phyloP scores from a whole-genome alignment of 345 rosid genomes.

The Boechera retrofracta region DNA sequence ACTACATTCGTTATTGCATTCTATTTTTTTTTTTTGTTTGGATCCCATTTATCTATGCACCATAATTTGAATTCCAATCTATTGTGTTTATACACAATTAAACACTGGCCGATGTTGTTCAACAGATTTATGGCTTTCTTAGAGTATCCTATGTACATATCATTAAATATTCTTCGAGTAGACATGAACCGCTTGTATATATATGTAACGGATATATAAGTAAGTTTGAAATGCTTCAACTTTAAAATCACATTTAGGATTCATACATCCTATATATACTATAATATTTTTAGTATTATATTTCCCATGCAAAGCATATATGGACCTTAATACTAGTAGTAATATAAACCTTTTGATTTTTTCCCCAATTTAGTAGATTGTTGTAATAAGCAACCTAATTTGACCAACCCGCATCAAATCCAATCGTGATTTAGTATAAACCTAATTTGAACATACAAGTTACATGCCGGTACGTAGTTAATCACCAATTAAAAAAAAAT shows the following conservation, averaged over 20 bases:
- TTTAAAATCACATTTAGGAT: not conserved
- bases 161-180: not conserved
- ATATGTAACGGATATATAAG: not conserved
- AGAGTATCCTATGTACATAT: conserved; percentile 7
- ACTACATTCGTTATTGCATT: conserved; percentile 24
- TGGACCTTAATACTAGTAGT: not conserved
- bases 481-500: not conserved
- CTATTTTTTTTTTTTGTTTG: not conserved
- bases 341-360: not conserved
- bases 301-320: not conserved
- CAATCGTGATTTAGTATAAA: not conserved
- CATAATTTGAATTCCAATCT: conserved; percentile 4
- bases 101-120: conserved; percentile 5
- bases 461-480: not conserved
- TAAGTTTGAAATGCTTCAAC: not conserved
- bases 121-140: not conserved
- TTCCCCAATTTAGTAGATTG: not conserved
- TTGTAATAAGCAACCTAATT: not conserved
- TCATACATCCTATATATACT: not conserved
- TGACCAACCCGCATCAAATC: not conserved
- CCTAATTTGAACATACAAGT: not conserved
- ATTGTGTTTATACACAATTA: not conserved
- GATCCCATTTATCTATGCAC: not conserved
- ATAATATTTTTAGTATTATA: not conserved
- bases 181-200: not conserved